These are phyloP conservation scores for Allomyces macrogynus DNA, from an alignment of 192 early-diverging fungal species.

Conservation along the genomic window DNA sequence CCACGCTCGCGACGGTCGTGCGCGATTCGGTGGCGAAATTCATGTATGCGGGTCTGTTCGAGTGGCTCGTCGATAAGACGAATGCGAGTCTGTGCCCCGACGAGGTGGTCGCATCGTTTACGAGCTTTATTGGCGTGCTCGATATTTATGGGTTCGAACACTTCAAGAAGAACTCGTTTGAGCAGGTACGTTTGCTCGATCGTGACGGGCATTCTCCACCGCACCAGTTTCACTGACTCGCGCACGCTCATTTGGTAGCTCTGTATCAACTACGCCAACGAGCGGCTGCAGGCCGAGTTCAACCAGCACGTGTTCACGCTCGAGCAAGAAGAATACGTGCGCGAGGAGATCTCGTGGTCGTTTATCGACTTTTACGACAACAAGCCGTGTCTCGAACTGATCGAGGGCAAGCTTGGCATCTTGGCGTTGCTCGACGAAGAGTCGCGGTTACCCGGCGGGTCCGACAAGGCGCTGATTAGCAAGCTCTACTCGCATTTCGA, in stretches of 20 bases:
- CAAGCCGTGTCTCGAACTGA: slow-evolving; percentile 93
- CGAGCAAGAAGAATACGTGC: slow-evolving; percentile 93
- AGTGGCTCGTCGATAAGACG: slow-evolving; percentile 81
- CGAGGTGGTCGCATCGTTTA: neutral
- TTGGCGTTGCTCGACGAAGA: slow-evolving; percentile 88
- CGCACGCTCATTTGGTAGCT: neutral
- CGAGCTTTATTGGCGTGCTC: slow-evolving; percentile 77
- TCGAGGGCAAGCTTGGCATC: slow-evolving; percentile 87
- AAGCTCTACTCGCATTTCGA: slow-evolving; percentile 76
- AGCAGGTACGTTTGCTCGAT: slow-evolving; percentile 78
- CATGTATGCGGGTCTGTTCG: slow-evolving; percentile 85
- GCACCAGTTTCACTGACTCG: neutral
- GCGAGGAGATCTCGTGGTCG: slow-evolving; percentile 86
- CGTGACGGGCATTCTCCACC: no score
- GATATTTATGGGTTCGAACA: slow-evolving; percentile 99
- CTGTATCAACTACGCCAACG: slow-evolving; percentile 94
- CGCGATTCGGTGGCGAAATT: slow-evolving; percentile 91
- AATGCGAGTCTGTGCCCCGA: slow-evolving; percentile 48
- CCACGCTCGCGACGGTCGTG: slow-evolving; percentile 55
- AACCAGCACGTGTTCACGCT: slow-evolving; percentile 96
- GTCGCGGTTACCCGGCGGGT: slow-evolving; percentile 60
- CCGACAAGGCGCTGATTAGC: slow-evolving; percentile 63
- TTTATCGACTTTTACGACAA: slow-evolving; percentile 99
- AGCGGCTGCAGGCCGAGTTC: slow-evolving; percentile 97
- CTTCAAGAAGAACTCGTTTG: slow-evolving; percentile 97